Evolutionary conservation across 371 early-diverging fungal species (phyloP).

Genomic region (Apophysomyces ossiformis): DNA sequence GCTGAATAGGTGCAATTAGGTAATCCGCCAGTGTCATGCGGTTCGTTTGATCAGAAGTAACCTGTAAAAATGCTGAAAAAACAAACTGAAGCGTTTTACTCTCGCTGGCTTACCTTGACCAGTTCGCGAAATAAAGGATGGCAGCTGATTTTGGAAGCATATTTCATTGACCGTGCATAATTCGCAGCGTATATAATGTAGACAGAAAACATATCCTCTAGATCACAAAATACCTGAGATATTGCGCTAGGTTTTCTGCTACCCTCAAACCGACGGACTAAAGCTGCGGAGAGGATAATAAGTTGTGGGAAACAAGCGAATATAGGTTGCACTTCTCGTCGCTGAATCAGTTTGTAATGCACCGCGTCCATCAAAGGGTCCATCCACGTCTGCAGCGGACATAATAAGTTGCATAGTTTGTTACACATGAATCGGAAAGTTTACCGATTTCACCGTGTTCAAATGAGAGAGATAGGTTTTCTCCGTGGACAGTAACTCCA

Average conservation of each 20-base stretch:
- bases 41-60: constrained; percentile 29
- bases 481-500: constrained; percentile 24
- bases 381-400: constrained; percentile 18
- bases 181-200: constrained; percentile 21
- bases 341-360: constrained; percentile 14
- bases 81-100: constrained; percentile 11
- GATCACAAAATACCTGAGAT: constrained; percentile 20
- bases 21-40: constrained; percentile 43
- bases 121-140: constrained; percentile 33
- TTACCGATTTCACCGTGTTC: constrained; percentile 25
- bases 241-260: constrained; percentile 17
- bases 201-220: constrained; percentile 15
- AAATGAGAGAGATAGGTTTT: constrained; percentile 21
- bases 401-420: neutral
- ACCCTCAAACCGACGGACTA: constrained; percentile 12
- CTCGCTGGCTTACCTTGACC: constrained; percentile 20
- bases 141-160: constrained; percentile 24
- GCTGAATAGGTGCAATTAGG: constrained; percentile 53
- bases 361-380: constrained; percentile 24
- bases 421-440: neutral
- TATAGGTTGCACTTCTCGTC: constrained; percentile 17
- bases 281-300: constrained; percentile 14
- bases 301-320: constrained; percentile 23
- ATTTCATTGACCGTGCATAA: constrained; percentile 12
- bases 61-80: constrained; percentile 12